A percentile compares a stretch with the other conserved stretches of the same genome.
Conservation (phyloP, 148 eudicot species). For the Camellia granthamiana region DNA sequence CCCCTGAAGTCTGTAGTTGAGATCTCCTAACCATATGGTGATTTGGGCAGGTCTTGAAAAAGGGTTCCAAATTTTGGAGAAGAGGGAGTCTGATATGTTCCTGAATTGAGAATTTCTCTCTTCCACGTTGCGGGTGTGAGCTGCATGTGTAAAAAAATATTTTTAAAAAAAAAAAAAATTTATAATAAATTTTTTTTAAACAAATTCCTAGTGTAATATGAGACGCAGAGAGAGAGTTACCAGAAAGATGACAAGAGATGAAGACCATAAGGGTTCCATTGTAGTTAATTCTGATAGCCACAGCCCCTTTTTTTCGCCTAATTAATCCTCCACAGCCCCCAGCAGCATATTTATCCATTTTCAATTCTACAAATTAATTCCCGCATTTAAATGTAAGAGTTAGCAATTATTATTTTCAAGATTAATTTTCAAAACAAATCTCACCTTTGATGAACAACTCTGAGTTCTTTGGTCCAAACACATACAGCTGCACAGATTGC, state of each 20-base stretch:
- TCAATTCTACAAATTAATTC: slow-evolving; percentile 24
- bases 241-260: slow-evolving; percentile 55
- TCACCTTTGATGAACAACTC: slow-evolving; percentile 32
- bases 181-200: background rate
- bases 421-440: too few relatives aligned
- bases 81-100: slow-evolving; percentile 35
- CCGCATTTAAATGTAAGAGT: background rate
- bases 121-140: slow-evolving; percentile 48
- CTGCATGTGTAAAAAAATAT: slow-evolving; percentile 32
- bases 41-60: slow-evolving; percentile 34
- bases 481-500: slow-evolving; percentile 50
- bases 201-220: too few relatives aligned
- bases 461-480: slow-evolving; percentile 41
- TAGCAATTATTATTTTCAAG: too few relatives aligned
- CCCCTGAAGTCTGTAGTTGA: slow-evolving; percentile 48
- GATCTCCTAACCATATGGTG: slow-evolving; percentile 52
- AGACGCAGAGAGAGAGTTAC: slow-evolving; percentile 13
- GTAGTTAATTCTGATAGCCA: slow-evolving; percentile 36
- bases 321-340: slow-evolving; percentile 47
- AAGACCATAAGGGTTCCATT: slow-evolving; percentile 40
- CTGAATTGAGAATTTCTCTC: slow-evolving; percentile 43
- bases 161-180: background rate
- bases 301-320: slow-evolving; percentile 56
- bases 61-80: slow-evolving; percentile 38
- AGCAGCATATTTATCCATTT: slow-evolving; percentile 34